phyloP scores from a whole-genome alignment of 768 basidiomycete species.

The Phylloporus sp. region DNA sequence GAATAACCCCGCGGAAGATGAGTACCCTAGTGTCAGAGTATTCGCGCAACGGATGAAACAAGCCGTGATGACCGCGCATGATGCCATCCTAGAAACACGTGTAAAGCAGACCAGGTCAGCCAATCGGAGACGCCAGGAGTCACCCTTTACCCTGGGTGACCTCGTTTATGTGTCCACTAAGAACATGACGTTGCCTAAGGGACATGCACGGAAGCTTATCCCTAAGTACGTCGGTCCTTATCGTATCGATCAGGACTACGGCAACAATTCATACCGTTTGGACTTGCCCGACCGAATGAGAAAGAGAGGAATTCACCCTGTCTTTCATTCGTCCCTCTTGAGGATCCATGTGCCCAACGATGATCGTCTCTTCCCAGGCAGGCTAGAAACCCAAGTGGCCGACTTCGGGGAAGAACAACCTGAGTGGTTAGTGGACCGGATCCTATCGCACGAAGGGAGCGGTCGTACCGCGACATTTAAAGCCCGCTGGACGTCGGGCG shows the following conservation, averaged over 20 bases:
- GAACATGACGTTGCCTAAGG: neutral
- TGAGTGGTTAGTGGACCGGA: no score
- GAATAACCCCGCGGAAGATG: constrained; percentile 2
- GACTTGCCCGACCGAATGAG: neutral
- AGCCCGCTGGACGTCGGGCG: no score
- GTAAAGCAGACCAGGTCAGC: constrained; percentile 32
- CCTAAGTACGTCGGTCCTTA: neutral
- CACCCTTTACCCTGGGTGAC: neutral
- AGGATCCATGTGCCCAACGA: neutral
- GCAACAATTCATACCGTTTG: neutral
- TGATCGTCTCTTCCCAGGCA: neutral
- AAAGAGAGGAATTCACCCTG: neutral
- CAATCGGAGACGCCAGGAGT: constrained; percentile 19
- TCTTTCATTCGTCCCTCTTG: neutral
- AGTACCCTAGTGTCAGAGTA: constrained; percentile 26
- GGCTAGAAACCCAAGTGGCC: neutral
- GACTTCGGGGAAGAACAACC: no score
- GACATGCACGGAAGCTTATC: accelerated
- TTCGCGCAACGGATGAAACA: constrained; percentile 28
- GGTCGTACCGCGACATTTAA: no score
- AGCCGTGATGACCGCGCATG: constrained; percentile 30
- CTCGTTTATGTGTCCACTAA: neutral
- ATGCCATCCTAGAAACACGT: constrained; percentile 25
- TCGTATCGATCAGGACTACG: neutral
- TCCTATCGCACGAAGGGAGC: no score